Conservation (phyloP, 1,139 yeast genomes). For the Geotrichum europaeum region DNA sequence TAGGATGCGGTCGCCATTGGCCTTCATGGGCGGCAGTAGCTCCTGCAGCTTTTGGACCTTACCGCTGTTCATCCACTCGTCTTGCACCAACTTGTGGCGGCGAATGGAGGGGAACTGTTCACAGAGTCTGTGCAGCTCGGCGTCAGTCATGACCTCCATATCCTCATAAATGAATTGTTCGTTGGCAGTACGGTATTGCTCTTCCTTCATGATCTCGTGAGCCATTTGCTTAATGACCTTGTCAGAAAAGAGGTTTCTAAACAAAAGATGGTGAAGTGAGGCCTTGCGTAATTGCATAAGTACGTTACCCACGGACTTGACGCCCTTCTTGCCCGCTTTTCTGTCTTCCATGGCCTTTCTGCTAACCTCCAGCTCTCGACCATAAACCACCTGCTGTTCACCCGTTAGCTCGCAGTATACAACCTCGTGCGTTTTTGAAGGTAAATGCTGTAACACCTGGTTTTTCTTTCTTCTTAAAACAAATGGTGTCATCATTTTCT, state of each 20-base stretch:
- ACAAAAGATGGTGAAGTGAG: slow-evolving; percentile 92
- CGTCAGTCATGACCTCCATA: slow-evolving; percentile 95
- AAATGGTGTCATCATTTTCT: slow-evolving; percentile 97
- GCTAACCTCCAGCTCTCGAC: slow-evolving; percentile 48
- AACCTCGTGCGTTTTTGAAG: slow-evolving; percentile 61
- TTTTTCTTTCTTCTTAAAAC: slow-evolving; percentile 85
- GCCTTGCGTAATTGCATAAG: slow-evolving; percentile 94
- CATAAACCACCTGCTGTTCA: slow-evolving; percentile 56
- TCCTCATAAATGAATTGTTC: slow-evolving; percentile 74
- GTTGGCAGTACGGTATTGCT: slow-evolving; percentile 72
- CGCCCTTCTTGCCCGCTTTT: slow-evolving; percentile 34
- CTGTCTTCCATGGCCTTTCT: slow-evolving; percentile 45
- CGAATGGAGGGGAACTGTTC: slow-evolving; percentile 64
- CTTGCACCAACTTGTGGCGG: slow-evolving; percentile 45
- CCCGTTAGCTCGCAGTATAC: slow-evolving; percentile 58
- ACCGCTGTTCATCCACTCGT: slow-evolving; percentile 69
- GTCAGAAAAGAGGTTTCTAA: slow-evolving; percentile 61
- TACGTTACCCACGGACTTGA: slow-evolving; percentile 52
- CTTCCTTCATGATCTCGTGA: slow-evolving; percentile 69
- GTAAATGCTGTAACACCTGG: slow-evolving; percentile 85
- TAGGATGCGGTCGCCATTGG: slow-evolving; percentile 65
- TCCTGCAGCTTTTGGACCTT: slow-evolving; percentile 56
- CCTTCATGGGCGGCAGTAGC: slow-evolving; percentile 55
- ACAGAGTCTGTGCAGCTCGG: slow-evolving; percentile 74
- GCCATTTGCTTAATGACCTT: slow-evolving; percentile 59